phyloP scores from a whole-genome alignment of 768 basidiomycete species.

The Cystobasidium ongulense region DNA sequence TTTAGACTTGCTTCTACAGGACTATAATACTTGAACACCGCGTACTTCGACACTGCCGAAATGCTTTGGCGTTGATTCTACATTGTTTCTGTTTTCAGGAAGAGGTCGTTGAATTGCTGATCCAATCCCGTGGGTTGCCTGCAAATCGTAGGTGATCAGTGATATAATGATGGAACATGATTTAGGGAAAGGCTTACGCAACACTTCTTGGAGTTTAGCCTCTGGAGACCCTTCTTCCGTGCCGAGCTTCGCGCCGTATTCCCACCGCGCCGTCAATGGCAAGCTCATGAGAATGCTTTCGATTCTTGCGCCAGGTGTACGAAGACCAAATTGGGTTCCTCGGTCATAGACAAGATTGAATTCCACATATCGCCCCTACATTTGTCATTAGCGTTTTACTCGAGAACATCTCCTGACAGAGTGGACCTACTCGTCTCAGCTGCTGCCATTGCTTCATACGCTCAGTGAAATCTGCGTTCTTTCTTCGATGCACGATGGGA shows the following conservation, averaged over 20 bases:
- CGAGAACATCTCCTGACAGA: neutral
- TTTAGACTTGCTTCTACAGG: too few relatives aligned
- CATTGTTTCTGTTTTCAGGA: too few relatives aligned
- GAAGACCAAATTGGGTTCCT: slow-evolving; percentile 65
- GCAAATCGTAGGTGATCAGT: too few relatives aligned
- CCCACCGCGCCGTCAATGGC: slow-evolving; percentile 80
- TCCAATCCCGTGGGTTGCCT: too few relatives aligned
- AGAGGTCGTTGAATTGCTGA: too few relatives aligned
- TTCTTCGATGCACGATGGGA: slow-evolving; percentile 64
- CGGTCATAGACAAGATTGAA: slow-evolving; percentile 82
- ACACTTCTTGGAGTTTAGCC: slow-evolving; percentile 55
- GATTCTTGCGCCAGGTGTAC: slow-evolving; percentile 73
- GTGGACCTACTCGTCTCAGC: slow-evolving; percentile 53
- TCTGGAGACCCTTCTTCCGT: slow-evolving; percentile 59
- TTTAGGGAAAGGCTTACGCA: slow-evolving; percentile 42
- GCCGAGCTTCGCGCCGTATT: slow-evolving; percentile 73
- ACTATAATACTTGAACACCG: too few relatives aligned
- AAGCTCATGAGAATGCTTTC: slow-evolving; percentile 87
- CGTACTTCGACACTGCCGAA: too few relatives aligned
- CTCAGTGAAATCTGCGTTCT: slow-evolving; percentile 48
- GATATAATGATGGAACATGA: too few relatives aligned
- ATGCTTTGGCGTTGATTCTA: too few relatives aligned
- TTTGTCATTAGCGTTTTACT: neutral
- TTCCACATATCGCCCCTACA: slow-evolving; percentile 76
- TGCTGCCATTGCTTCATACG: slow-evolving; percentile 80